These are phyloP conservation scores for Cyphellophora attinorum DNA, from an alignment of 2,329 filamentous ascomycete genomes.

Conservation along the genomic window DNA sequence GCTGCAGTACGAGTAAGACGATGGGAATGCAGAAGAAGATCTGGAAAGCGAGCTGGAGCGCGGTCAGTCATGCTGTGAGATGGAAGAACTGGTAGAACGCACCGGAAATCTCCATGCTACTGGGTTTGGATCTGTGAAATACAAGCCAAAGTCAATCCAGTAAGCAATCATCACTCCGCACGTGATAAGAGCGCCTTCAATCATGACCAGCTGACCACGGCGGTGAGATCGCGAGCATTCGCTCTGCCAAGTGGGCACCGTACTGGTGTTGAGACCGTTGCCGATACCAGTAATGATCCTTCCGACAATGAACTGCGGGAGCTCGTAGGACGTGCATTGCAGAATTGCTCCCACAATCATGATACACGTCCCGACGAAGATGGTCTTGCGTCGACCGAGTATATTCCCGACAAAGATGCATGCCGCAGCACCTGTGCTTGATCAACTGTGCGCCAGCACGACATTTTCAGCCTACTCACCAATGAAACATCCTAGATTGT, in stretches of 20 bases:
- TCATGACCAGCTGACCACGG: constrained; percentile 42
- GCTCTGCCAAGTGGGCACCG: constrained; percentile 30
- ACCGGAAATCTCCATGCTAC: constrained; percentile 45
- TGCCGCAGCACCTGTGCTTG: constrained; percentile 28
- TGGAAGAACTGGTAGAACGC: background rate
- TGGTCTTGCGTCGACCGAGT: constrained; percentile 34
- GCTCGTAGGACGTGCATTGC: constrained; percentile 28
- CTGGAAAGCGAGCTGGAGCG: constrained; percentile 43
- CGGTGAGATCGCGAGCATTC: constrained; percentile 41
- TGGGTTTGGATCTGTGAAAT: constrained; percentile 40
- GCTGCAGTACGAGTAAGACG: constrained; percentile 35
- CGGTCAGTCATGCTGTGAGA: background rate
- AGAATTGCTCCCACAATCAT: constrained; percentile 38
- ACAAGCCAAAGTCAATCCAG: constrained; percentile 39
- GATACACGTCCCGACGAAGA: constrained; percentile 29
- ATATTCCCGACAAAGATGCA: constrained; percentile 43
- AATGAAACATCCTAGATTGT: constrained; percentile 41
- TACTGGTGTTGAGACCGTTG: constrained; percentile 25
- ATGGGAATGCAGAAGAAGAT: constrained; percentile 47
- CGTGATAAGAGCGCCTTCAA: constrained; percentile 43
- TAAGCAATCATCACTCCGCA: constrained; percentile 38
- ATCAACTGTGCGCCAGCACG: background rate
- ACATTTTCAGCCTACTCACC: constrained; percentile 12
- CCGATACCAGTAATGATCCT: constrained; percentile 34
- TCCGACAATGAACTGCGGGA: constrained; percentile 37